phyloP scores from a whole-genome alignment of 2,329 filamentous ascomycete species.

The Monilinia vaccinii-corymbosi region DNA sequence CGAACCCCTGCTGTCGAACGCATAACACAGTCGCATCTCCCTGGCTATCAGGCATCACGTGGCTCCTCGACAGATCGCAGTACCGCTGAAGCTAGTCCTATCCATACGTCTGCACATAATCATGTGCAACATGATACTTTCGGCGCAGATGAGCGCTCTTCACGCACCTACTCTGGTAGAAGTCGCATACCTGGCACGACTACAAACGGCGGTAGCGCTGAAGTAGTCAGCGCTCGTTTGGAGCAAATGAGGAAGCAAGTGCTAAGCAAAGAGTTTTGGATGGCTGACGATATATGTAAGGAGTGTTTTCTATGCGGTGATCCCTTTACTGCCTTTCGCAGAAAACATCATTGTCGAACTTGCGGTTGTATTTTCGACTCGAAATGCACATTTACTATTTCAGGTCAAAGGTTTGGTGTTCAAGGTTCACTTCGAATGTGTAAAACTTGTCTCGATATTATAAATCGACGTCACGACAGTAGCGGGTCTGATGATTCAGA shows the following conservation, averaged over 20 bases:
- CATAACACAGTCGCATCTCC: constrained; percentile 37
- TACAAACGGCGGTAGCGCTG: constrained; percentile 46
- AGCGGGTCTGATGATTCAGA: constrained; percentile 82
- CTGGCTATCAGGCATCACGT: constrained; percentile 40
- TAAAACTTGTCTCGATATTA: constrained; percentile 84
- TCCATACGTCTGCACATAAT: constrained; percentile 50
- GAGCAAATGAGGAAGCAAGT: constrained; percentile 77
- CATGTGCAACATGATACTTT: constrained; percentile 50
- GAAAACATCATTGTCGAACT: constrained; percentile 91
- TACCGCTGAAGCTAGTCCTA: constrained; percentile 46
- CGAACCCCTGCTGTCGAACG: constrained; percentile 29
- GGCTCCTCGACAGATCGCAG: constrained; percentile 51
- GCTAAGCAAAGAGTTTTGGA: constrained; percentile 94
- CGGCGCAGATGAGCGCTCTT: constrained; percentile 32
- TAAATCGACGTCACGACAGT: constrained; percentile 81
- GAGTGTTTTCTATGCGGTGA: constrained; percentile 92
- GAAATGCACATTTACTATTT: constrained; percentile 87
- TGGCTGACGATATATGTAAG: constrained; percentile 97
- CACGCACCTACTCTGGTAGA: constrained; percentile 36
- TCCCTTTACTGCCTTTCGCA: constrained; percentile 83
- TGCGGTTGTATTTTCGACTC: constrained; percentile 99
- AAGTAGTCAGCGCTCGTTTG: constrained; percentile 50
- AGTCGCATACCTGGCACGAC: constrained; percentile 48
- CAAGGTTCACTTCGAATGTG: constrained; percentile 79
- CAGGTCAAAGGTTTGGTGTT: constrained; percentile 80